phyloP scores from a whole-genome alignment of 257 asterid genomes.

The Cynanchum wilfordii region DNA sequence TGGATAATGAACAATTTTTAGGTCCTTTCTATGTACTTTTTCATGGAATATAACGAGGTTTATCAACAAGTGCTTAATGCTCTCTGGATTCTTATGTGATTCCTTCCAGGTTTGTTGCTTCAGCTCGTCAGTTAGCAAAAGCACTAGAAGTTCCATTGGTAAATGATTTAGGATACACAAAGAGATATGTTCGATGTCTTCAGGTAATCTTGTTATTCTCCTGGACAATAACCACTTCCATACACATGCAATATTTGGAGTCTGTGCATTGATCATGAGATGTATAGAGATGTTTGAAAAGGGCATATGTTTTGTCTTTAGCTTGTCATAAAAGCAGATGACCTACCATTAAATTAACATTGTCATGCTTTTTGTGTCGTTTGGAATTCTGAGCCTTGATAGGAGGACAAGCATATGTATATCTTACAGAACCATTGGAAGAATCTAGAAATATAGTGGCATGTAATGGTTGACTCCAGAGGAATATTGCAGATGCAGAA shows the following conservation, averaged over 20 bases:
- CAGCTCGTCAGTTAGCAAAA: constrained; percentile 96
- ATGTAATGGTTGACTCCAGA: background rate
- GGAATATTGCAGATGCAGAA: background rate
- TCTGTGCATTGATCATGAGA: background rate
- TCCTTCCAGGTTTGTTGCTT: constrained; percentile 75
- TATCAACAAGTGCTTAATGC: background rate
- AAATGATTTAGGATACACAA: constrained; percentile 94
- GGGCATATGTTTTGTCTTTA: background rate
- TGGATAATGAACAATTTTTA: background rate
- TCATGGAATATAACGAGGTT: background rate
- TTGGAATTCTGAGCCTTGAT: background rate
- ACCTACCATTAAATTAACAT: background rate
- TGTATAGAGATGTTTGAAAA: background rate
- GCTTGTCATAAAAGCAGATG: background rate
- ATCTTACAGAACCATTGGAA: background rate
- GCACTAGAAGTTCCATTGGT: constrained; percentile 96
- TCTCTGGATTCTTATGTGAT: background rate
- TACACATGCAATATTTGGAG: background rate
- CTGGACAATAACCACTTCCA: background rate
- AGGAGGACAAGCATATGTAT: background rate
- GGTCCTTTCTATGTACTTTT: background rate
- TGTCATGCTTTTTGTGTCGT: background rate
- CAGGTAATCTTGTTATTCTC: constrained; percentile 50
- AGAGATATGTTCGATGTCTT: constrained; percentile 91
- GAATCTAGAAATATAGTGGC: background rate